These are phyloP conservation scores for Hyaloscypha variabilis DNA, from an alignment of 495 filamentous ascomycete genomes.

Conservation along the genomic window DNA sequence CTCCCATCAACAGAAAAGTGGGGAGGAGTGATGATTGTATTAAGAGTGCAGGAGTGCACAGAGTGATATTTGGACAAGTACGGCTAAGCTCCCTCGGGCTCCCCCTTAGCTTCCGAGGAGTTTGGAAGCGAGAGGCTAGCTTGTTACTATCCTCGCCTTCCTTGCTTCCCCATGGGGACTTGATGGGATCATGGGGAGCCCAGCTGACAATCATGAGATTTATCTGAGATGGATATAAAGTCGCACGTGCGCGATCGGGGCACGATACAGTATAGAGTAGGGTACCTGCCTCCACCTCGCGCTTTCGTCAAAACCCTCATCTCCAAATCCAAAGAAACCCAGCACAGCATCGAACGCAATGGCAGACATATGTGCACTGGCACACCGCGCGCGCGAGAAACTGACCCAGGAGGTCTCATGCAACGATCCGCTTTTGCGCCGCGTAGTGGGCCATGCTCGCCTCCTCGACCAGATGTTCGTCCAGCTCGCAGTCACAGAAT, in stretches of 20 bases:
- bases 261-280: too few relatives aligned
- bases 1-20: too few relatives aligned
- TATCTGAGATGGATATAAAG: not conserved
- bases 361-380: conserved; percentile 11
- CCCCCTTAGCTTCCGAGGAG: too few relatives aligned
- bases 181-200: too few relatives aligned
- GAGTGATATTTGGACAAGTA: too few relatives aligned
- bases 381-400: not conserved
- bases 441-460: conserved; percentile 4
- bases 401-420: conserved; percentile 7
- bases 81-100: too few relatives aligned
- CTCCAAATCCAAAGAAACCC: conserved; percentile 3
- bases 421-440: conserved; percentile 9
- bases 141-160: too few relatives aligned
- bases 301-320: not conserved
- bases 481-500: conserved; percentile 9
- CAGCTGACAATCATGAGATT: too few relatives aligned
- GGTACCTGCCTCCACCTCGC: not conserved
- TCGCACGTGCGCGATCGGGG: not conserved
- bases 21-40: too few relatives aligned
- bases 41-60: too few relatives aligned
- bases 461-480: conserved; percentile 8
- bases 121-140: too few relatives aligned
- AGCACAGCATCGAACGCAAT: not conserved
- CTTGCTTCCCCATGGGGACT: too few relatives aligned